These are phyloP conservation scores for Trypanosoma avium DNA, from an alignment of 208 protist genomes.

Conservation along the genomic window DNA sequence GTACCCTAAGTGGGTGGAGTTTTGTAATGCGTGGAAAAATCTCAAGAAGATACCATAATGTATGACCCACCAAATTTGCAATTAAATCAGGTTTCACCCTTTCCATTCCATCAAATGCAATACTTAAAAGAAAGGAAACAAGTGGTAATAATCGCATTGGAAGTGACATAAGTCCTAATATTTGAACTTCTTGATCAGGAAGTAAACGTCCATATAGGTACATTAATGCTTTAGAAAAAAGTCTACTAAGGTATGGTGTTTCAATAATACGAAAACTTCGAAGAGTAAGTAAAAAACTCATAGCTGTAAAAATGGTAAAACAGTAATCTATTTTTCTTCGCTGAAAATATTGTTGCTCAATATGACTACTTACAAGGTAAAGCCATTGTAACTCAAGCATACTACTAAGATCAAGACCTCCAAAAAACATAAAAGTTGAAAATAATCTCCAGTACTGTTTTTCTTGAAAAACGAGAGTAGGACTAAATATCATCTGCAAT, in stretches of 20 bases:
- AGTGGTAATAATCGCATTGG: conserved; percentile 57
- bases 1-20: conserved; percentile 50
- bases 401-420: conserved; percentile 45
- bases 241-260: conserved; percentile 49
- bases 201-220: conserved; percentile 75
- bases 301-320: conserved; percentile 50
- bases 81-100: conserved; percentile 41
- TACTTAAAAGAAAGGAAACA: conserved; percentile 45
- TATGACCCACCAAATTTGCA: conserved; percentile 59
- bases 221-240: conserved; percentile 54
- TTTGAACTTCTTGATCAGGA: conserved; percentile 48
- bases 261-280: conserved; percentile 45
- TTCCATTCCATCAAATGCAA: conserved; percentile 24
- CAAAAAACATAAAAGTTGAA: conserved; percentile 75
- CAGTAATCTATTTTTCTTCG: conserved; percentile 63
- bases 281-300: conserved; percentile 46
- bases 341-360: conserved; percentile 76
- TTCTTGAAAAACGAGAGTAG: conserved; percentile 66
- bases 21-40: conserved; percentile 88
- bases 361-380: conserved; percentile 53
- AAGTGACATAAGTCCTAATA: conserved; percentile 57
- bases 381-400: conserved; percentile 69
- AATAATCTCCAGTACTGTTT: conserved; percentile 85
- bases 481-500: conserved; percentile 68
- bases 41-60: conserved; percentile 80